A percentile compares a stretch with the other conserved stretches of the same genome.
Conservation (phyloP, 352 stramenopile genomes). For the Globisporangium parvum region DNA sequence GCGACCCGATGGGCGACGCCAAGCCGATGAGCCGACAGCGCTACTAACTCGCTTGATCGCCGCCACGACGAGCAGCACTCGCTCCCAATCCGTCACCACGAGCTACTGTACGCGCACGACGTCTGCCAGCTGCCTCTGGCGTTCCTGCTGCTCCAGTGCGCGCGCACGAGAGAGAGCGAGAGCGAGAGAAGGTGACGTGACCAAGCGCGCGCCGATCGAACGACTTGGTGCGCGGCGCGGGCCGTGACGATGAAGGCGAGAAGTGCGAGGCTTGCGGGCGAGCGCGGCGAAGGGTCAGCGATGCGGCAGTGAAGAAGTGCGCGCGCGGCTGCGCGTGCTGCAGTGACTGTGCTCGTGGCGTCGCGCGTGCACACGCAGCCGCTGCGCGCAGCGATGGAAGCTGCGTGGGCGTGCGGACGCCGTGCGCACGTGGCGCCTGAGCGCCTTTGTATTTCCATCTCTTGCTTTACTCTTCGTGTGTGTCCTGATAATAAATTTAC, state of each 20-base stretch:
- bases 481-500: conserved; percentile 61
- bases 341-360: neutral
- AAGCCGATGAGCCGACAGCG: conserved; percentile 75
- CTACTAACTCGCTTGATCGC: conserved; percentile 36
- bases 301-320: neutral
- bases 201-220: too few relatives aligned
- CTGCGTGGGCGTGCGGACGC: conserved; percentile 6
- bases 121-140: neutral
- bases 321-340: conserved; percentile 1
- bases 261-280: too few relatives aligned
- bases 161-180: conserved; percentile 2
- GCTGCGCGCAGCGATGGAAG: conserved; percentile 14
- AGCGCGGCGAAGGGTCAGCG: too few relatives aligned
- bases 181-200: too few relatives aligned
- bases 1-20: conserved; percentile 46
- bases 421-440: too few relatives aligned
- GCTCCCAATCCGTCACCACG: neutral
- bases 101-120: conserved; percentile 5
- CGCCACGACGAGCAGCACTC: neutral
- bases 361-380: too few relatives aligned
- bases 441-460: conserved; percentile 22
- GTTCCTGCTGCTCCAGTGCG: too few relatives aligned
- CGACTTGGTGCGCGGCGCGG: too few relatives aligned
- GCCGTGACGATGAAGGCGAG: too few relatives aligned
- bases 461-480: conserved; percentile 42